A percentile compares a stretch with the other conserved stretches of the same genome.
Conservation (phyloP, 306 rosid genomes). For the Gillenia trifoliata region DNA sequence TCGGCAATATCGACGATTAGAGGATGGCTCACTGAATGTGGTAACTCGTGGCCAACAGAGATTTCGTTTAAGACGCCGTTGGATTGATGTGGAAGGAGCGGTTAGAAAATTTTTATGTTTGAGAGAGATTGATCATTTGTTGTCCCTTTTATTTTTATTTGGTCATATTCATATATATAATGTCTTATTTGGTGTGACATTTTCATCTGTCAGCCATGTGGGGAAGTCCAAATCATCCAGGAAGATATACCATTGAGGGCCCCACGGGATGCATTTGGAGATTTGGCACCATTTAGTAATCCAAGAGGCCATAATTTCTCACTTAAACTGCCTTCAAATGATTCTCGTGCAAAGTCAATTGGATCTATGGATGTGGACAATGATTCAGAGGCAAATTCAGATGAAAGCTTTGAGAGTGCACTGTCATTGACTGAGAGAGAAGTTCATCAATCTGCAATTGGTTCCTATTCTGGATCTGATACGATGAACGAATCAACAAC, state of each 20-base stretch:
- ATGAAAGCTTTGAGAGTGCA: slow-evolving; percentile 66
- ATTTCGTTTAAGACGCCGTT: slow-evolving; percentile 61
- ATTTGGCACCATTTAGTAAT: slow-evolving; percentile 36
- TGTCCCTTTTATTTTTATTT: background rate
- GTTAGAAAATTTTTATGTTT: slow-evolving; percentile 41
- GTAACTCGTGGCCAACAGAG: slow-evolving; percentile 92
- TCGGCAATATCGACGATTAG: slow-evolving; percentile 72
- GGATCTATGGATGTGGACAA: slow-evolving; percentile 36
- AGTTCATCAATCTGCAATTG: slow-evolving; percentile 46
- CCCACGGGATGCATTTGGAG: slow-evolving; percentile 69
- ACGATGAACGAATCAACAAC: slow-evolving; percentile 37
- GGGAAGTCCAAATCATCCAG: slow-evolving; percentile 86
- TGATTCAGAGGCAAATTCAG: slow-evolving; percentile 58
- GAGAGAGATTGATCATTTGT: slow-evolving; percentile 8
- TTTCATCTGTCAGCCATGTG: slow-evolving; percentile 58
- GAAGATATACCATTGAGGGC: slow-evolving; percentile 76
- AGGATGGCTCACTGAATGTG: slow-evolving; percentile 79
- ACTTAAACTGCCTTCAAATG: slow-evolving; percentile 15
- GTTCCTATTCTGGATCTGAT: slow-evolving; percentile 39
- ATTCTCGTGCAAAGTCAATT: slow-evolving; percentile 29
- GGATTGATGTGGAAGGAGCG: slow-evolving; percentile 84
- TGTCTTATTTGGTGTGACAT: slow-evolving; percentile 22
- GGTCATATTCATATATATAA: slow-evolving; percentile 5
- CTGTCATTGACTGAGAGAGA: slow-evolving; percentile 58
- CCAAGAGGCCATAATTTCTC: slow-evolving; percentile 16